A percentile compares a stretch with the other conserved stretches of the same genome.
Conservation (phyloP, 495 filamentous ascomycete genomes). For the Thermothielavioides terrestris region DNA sequence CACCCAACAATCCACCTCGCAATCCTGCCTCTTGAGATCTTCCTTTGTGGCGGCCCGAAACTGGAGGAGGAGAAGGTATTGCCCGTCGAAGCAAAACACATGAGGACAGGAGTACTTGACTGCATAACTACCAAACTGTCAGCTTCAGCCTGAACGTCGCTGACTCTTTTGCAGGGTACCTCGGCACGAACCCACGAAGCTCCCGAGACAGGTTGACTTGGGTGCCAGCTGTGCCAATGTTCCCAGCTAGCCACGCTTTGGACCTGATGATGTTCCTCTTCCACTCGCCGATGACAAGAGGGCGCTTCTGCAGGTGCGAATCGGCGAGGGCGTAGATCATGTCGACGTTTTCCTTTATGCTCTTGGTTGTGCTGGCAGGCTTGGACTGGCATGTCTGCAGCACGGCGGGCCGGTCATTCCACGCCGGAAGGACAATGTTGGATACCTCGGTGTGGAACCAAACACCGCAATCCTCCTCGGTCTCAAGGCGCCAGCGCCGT, state of each 20-base stretch:
- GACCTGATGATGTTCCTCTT: conserved; percentile 8
- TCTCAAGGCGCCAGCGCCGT: conserved; percentile 11
- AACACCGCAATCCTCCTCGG: conserved; percentile 13
- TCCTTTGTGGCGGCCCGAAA: conserved; percentile 4
- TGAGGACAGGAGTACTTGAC: conserved; percentile 11
- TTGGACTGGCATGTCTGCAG: conserved; percentile 13
- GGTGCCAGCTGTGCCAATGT: neutral
- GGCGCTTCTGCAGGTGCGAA: neutral
- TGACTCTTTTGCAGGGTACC: neutral
- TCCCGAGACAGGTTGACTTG: conserved; percentile 13
- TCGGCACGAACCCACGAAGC: conserved; percentile 10
- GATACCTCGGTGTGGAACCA: conserved; percentile 19
- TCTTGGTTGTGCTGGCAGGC: neutral
- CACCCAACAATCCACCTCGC: conserved; percentile 12
- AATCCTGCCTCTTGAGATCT: conserved; percentile 4
- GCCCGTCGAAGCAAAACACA: conserved; percentile 13
- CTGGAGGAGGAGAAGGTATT: conserved; percentile 10
- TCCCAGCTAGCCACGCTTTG: conserved; percentile 1
- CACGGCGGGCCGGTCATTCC: conserved; percentile 9
- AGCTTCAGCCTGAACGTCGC: neutral
- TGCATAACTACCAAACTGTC: conserved; percentile 3
- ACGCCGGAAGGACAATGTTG: conserved; percentile 17
- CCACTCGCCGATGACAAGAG: conserved; percentile 11
- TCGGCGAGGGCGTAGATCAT: conserved; percentile 7
- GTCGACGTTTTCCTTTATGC: conserved; percentile 10